phyloP scores from a whole-genome alignment of 2,329 filamentous ascomycete genomes.

The Ustilaginoidea virens region DNA sequence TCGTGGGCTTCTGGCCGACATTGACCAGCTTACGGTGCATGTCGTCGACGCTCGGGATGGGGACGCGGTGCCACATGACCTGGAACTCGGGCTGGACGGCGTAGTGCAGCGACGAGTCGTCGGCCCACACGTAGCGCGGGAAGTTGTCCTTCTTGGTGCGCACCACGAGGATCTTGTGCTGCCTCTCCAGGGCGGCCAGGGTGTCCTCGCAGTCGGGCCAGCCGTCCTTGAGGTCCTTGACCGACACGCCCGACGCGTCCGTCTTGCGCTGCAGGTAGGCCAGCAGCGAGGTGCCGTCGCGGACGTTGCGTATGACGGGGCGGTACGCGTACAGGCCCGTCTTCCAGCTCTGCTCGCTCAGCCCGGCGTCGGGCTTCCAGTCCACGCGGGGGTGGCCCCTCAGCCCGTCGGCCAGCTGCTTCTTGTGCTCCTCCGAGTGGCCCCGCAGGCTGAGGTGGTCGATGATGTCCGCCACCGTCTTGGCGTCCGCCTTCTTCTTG shows the following conservation, averaged over 20 bases:
- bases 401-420: conserved; percentile 52
- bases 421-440: conserved; percentile 44
- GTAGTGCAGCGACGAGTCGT: conserved; percentile 66
- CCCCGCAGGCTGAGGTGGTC: conserved; percentile 61
- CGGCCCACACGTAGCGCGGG: conserved; percentile 74
- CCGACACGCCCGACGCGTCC: conserved; percentile 64
- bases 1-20: conserved; percentile 71
- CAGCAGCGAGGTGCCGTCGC: conserved; percentile 60
- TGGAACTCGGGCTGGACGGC: conserved; percentile 71
- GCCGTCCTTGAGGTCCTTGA: conserved; percentile 89
- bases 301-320: conserved; percentile 67
- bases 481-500: conserved; percentile 51
- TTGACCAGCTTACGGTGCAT: conserved; percentile 62
- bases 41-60: conserved; percentile 60
- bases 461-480: conserved; percentile 62
- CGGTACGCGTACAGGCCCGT: conserved; percentile 67
- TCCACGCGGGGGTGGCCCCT: conserved; percentile 45
- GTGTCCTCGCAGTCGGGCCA: conserved; percentile 75
- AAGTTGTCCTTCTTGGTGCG: conserved; percentile 86
- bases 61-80: conserved; percentile 66
- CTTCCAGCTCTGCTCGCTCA: conserved; percentile 52
- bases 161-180: conserved; percentile 70
- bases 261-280: conserved; percentile 67
- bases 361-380: conserved; percentile 38
- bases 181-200: conserved; percentile 61